Evolutionary conservation across 768 basidiomycete genomes (phyloP).

Genomic region (Lenzites betulinus): DNA sequence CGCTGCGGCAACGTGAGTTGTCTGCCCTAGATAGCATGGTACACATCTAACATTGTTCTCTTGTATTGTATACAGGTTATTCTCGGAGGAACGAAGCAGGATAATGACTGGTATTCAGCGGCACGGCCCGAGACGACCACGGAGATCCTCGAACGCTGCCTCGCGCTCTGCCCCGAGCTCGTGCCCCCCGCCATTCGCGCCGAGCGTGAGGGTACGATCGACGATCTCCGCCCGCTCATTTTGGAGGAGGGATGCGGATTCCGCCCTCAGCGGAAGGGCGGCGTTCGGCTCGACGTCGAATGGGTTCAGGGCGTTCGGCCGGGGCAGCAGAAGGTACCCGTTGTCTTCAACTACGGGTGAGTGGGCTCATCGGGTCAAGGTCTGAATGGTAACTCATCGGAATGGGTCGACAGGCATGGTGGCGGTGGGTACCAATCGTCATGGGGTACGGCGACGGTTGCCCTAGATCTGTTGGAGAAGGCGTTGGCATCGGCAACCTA

Average conservation of each 20-base stretch:
- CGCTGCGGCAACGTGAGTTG: conserved; percentile 50
- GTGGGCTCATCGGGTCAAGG: conserved; percentile 18
- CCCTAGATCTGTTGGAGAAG: conserved; percentile 47
- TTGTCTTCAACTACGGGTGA: conserved; percentile 69
- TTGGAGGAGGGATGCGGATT: conserved; percentile 57
- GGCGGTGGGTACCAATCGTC: conserved; percentile 66
- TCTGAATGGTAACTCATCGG: too few relatives aligned
- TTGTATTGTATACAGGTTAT: conserved; percentile 40
- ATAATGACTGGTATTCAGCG: conserved; percentile 70
- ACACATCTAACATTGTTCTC: too few relatives aligned
- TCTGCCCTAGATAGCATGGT: not conserved
- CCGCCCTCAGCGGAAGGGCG: conserved; percentile 68
- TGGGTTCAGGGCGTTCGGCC: conserved; percentile 34
- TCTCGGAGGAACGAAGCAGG: conserved; percentile 59
- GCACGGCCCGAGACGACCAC: conserved; percentile 63
- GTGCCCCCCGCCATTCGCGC: conserved; percentile 31
- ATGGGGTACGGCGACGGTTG: conserved; percentile 62
- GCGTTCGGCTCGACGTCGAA: conserved; percentile 58
- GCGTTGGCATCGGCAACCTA: conserved; percentile 29
- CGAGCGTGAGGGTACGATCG: conserved; percentile 34
- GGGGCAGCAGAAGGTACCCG: conserved; percentile 41
- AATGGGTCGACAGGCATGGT: conserved; percentile 47
- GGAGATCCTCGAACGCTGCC: conserved; percentile 54
- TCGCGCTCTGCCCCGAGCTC: conserved; percentile 36
- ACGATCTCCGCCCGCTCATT: conserved; percentile 41